phyloP scores from a whole-genome alignment of 352 stramenopile species.

The Globisporangium recalcitrans region DNA sequence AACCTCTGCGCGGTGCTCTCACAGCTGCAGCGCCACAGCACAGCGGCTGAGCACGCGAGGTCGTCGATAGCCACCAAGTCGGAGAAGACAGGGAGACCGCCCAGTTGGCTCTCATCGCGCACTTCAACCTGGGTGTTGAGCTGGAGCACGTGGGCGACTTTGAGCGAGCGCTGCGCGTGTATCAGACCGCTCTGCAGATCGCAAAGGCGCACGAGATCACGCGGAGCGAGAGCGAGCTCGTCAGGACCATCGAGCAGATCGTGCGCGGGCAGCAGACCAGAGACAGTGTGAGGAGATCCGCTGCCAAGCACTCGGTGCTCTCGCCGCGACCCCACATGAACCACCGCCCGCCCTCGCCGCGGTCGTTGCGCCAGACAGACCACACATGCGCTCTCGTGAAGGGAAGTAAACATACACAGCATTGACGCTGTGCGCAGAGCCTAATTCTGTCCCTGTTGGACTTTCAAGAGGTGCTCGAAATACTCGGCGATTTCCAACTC shows the following conservation, averaged over 20 bases:
- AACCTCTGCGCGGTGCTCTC: conserved; percentile 64
- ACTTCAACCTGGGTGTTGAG: conserved; percentile 61
- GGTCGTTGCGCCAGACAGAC: not conserved
- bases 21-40: conserved; percentile 39
- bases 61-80: conserved; percentile 22
- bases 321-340: not conserved
- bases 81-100: not conserved
- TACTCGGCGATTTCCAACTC: not conserved
- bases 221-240: conserved; percentile 21
- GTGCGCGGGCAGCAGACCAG: not conserved
- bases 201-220: conserved; percentile 16
- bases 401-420: too few relatives aligned
- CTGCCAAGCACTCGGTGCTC: conserved; percentile 2
- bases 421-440: too few relatives aligned
- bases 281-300: conserved; percentile 1
- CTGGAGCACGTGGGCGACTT: conserved; percentile 41
- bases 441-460: not conserved
- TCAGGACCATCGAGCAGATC: conserved; percentile 23
- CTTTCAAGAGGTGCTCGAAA: not conserved
- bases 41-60: conserved; percentile 41
- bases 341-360: conserved; percentile 1
- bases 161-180: conserved; percentile 18
- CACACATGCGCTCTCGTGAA: not conserved
- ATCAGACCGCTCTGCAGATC: conserved; percentile 20
- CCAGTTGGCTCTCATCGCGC: conserved; percentile 38